phyloP scores from a whole-genome alignment of 2,329 filamentous ascomycete genomes.

The Sarocladiaceae sp. region DNA sequence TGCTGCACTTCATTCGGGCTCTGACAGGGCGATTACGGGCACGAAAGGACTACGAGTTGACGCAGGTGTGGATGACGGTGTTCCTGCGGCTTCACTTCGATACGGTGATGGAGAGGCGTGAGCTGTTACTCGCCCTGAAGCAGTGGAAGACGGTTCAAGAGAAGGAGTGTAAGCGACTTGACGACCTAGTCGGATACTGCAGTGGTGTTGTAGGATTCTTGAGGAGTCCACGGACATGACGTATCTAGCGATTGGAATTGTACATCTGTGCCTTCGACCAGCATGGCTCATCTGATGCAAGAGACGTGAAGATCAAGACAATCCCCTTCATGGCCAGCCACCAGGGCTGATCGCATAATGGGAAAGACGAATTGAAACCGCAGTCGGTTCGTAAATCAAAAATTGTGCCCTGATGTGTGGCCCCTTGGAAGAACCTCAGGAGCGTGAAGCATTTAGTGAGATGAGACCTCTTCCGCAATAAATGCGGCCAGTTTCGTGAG shows the following conservation, averaged over 20 bases:
- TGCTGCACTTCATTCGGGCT: slow-evolving; percentile 74
- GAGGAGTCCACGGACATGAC: slow-evolving; percentile 52
- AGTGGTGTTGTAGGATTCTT: slow-evolving; percentile 80
- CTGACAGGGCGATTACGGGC: slow-evolving; percentile 63
- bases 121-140: slow-evolving; percentile 52
- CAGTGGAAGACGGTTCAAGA: slow-evolving; percentile 70
- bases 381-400: slow-evolving; percentile 30
- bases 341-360: slow-evolving; percentile 33
- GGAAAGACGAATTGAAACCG: slow-evolving; percentile 26
- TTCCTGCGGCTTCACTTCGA: slow-evolving; percentile 75
- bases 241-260: neutral
- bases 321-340: slow-evolving; percentile 37
- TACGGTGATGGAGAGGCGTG: slow-evolving; percentile 41
- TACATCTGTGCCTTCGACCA: neutral
- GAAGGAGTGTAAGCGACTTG: slow-evolving; percentile 63
- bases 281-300: neutral
- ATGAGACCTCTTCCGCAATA: neutral
- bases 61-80: slow-evolving; percentile 96
- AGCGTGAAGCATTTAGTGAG: neutral
- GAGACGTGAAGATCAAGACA: neutral
- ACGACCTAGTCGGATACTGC: slow-evolving; percentile 78
- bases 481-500: neutral
- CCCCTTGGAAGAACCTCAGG: slow-evolving; percentile 9
- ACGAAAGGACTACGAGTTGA: slow-evolving; percentile 82
- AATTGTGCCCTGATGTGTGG: slow-evolving; percentile 33